Conservation (phyloP, 1,284 basidiomycete species). For the Trichosporon ovoides region DNA sequence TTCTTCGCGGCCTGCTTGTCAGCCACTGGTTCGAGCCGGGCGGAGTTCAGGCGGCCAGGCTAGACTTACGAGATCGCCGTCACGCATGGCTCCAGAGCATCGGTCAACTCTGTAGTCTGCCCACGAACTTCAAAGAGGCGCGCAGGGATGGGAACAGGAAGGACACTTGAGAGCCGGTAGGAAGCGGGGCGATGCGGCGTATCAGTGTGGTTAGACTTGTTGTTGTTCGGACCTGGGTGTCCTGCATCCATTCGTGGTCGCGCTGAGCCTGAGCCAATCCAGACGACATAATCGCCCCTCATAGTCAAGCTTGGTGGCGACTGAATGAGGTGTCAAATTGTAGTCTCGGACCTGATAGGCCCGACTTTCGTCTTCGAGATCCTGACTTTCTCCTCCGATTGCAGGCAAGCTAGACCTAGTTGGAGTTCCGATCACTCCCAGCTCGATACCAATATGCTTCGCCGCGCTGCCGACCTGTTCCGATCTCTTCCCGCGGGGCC, state of each 20-base stretch:
- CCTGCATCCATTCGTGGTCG: not conserved
- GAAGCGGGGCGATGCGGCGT: not conserved
- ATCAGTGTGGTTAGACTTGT: not conserved
- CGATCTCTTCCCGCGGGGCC: not conserved
- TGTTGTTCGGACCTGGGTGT: not conserved
- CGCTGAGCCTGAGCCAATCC: not conserved
- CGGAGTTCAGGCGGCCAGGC: not conserved
- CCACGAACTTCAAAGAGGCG: not conserved
- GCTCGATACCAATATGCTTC: not conserved
- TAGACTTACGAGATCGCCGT: conserved; percentile 16
- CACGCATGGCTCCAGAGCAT: conserved; percentile 10
- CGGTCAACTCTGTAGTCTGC: not conserved
- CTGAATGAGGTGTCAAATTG: not conserved
- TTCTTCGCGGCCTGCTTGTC: conserved; percentile 32
- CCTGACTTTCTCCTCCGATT: conserved; percentile 2
- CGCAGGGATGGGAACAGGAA: not conserved
- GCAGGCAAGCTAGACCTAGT: not conserved
- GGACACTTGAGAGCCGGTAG: not conserved
- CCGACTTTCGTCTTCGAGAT: not conserved
- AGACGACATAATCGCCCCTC: not conserved
- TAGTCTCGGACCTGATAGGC: not conserved
- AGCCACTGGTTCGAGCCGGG: not conserved
- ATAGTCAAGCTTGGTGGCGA: not conserved
- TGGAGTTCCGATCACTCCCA: not conserved
- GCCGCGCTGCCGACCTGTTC: conserved; percentile 3